phyloP scores from a whole-genome alignment of 2,329 filamentous ascomycete genomes.

The Penicillium decumbens region DNA sequence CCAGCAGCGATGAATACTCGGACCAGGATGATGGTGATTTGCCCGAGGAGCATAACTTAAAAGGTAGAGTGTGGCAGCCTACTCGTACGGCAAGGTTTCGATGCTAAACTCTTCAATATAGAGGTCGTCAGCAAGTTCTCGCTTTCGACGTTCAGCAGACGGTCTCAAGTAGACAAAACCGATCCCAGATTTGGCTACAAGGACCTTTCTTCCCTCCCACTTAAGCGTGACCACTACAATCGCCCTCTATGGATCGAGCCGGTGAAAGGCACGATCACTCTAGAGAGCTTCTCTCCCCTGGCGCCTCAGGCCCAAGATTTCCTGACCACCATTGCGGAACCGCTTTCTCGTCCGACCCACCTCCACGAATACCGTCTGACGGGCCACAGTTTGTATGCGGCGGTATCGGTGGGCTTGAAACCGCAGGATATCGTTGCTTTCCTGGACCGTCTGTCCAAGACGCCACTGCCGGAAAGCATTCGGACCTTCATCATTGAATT shows the following conservation, averaged over 20 bases:
- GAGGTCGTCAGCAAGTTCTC: slow-evolving; percentile 53
- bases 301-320: slow-evolving; percentile 88
- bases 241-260: slow-evolving; percentile 94
- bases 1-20: slow-evolving; percentile 57
- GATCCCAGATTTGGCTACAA: slow-evolving; percentile 59
- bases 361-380: slow-evolving; percentile 93
- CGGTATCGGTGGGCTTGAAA: slow-evolving; percentile 87
- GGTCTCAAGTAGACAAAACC: slow-evolving; percentile 41
- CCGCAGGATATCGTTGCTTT: slow-evolving; percentile 86
- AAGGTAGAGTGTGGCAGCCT: slow-evolving; percentile 36
- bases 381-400: slow-evolving; percentile 88
- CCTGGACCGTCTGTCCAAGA: slow-evolving; percentile 84
- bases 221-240: slow-evolving; percentile 85
- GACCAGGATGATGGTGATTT: slow-evolving; percentile 44
- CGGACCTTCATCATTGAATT: slow-evolving; percentile 74
- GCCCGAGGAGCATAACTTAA: slow-evolving; percentile 46
- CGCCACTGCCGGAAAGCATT: slow-evolving; percentile 74
- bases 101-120: slow-evolving; percentile 25
- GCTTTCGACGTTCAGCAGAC: slow-evolving; percentile 48
- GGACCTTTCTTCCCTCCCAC: slow-evolving; percentile 75
- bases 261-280: slow-evolving; percentile 75
- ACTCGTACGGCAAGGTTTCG: slow-evolving; percentile 10
- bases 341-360: slow-evolving; percentile 79
- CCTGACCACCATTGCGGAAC: slow-evolving; percentile 91
- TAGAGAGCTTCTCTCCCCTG: slow-evolving; percentile 89